These are phyloP conservation scores for Pseudevernia furfuracea DNA, from an alignment of 495 filamentous ascomycete species.

Conservation along the genomic window DNA sequence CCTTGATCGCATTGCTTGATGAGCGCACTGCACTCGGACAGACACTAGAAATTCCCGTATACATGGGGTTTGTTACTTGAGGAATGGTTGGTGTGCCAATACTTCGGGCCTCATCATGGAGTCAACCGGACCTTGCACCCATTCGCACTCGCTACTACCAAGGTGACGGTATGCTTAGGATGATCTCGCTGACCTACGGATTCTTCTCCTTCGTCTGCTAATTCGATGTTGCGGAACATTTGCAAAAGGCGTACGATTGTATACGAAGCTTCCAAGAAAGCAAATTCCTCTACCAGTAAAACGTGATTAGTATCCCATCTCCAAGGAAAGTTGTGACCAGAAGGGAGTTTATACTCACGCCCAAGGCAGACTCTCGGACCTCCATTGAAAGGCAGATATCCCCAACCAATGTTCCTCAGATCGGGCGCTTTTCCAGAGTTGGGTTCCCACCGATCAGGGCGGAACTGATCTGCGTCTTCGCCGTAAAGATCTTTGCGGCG, in stretches of 20 bases:
- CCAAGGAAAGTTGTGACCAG: too few relatives aligned
- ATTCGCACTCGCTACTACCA: constrained; percentile 22
- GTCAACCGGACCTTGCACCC: constrained; percentile 22
- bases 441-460: constrained; percentile 50
- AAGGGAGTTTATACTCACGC: too few relatives aligned
- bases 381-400: too few relatives aligned
- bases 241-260: constrained; percentile 40
- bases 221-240: constrained; percentile 30
- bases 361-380: constrained; percentile 33
- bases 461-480: constrained; percentile 40
- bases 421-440: too few relatives aligned
- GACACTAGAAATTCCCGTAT: too few relatives aligned
- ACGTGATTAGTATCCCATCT: neutral
- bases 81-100: too few relatives aligned
- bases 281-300: constrained; percentile 43
- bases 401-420: constrained; percentile 38
- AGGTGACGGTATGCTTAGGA: neutral
- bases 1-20: too few relatives aligned
- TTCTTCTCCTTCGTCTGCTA: constrained; percentile 8
- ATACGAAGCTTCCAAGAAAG: constrained; percentile 42
- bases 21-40: too few relatives aligned
- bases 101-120: too few relatives aligned
- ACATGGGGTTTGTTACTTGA: too few relatives aligned
- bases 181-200: constrained; percentile 13
- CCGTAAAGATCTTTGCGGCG: constrained; percentile 42